Conservation (phyloP, 495 filamentous ascomycete genomes). For the Aspergillus cavernicola region DNA sequence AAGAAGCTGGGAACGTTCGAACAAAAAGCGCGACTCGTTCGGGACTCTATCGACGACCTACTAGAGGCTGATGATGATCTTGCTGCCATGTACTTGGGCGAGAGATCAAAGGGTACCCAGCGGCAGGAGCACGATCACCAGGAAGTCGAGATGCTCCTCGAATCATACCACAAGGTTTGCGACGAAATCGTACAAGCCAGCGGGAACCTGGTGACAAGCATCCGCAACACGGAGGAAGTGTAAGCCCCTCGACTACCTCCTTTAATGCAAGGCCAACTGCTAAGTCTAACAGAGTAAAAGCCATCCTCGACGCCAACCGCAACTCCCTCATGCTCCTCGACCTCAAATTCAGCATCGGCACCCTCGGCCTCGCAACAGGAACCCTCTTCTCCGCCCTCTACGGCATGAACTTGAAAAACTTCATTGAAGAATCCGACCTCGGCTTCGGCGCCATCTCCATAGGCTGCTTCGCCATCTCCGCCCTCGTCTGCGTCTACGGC, state of each 20-base stretch:
- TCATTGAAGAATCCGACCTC: slow-evolving; percentile 91
- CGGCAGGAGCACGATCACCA: slow-evolving; percentile 87
- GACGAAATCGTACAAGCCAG: slow-evolving; percentile 97
- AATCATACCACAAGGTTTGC: slow-evolving; percentile 95
- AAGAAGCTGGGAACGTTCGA: slow-evolving; percentile 97
- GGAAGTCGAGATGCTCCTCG: slow-evolving; percentile 93
- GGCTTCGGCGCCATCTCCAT: slow-evolving; percentile 75
- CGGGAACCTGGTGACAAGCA: slow-evolving; percentile 88
- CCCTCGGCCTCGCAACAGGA: slow-evolving; percentile 84
- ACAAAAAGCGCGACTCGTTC: slow-evolving; percentile 90
- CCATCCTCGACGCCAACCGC: slow-evolving; percentile 94
- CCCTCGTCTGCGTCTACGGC: slow-evolving; percentile 74
- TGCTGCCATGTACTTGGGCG: slow-evolving; percentile 89
- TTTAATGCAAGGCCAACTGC: background rate
- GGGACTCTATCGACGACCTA: slow-evolving; percentile 92
- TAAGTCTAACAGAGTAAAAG: slow-evolving; percentile 64
- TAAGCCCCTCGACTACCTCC: slow-evolving; percentile 40
- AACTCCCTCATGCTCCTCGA: slow-evolving; percentile 98
- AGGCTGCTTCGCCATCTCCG: slow-evolving; percentile 67
- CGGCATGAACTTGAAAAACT: slow-evolving; percentile 99
- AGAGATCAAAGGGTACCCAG: slow-evolving; percentile 70
- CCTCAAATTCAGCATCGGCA: slow-evolving; percentile 93
- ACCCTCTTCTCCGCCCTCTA: slow-evolving; percentile 96
- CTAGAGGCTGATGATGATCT: slow-evolving; percentile 98
- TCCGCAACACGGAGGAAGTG: slow-evolving; percentile 98